phyloP scores from a whole-genome alignment of 345 rosid species.

The Eucalyptus leucophloia region DNA sequence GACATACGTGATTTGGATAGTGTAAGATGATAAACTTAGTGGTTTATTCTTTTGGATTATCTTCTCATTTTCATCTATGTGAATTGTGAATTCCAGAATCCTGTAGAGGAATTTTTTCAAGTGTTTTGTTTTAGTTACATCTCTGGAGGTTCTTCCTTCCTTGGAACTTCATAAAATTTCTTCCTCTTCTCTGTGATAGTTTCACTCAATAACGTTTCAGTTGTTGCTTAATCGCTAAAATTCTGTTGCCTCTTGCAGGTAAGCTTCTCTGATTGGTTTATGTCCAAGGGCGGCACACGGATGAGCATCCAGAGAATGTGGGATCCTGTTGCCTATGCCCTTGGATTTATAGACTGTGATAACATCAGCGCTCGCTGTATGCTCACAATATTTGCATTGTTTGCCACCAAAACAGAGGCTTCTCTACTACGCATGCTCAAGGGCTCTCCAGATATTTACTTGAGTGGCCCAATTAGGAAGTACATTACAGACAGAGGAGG shows the following conservation, averaged over 20 bases:
- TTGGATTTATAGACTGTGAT: slow-evolving; percentile 97
- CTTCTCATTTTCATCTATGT: not conserved
- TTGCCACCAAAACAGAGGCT: slow-evolving; percentile 99
- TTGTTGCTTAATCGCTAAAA: not conserved
- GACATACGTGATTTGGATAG: slow-evolving; percentile 83
- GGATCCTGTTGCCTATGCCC: slow-evolving; percentile 99
- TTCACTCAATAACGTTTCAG: not conserved
- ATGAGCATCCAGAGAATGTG: slow-evolving; percentile 91
- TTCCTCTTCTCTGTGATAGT: not conserved
- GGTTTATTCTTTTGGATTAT: not conserved
- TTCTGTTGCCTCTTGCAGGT: slow-evolving; percentile 33
- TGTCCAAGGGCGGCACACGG: slow-evolving; percentile 93
- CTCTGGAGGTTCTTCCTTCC: not conserved
- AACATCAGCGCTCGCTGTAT: slow-evolving; percentile 98
- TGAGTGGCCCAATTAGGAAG: slow-evolving; percentile 89
- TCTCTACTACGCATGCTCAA: slow-evolving; percentile 96
- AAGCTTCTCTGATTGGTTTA: slow-evolving; percentile 98
- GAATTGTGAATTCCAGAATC: not conserved
- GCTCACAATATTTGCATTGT: slow-evolving; percentile 96
- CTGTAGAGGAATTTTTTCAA: not conserved
- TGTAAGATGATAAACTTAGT: slow-evolving; percentile 23
- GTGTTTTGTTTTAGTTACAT: not conserved
- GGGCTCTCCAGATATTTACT: slow-evolving; percentile 91
- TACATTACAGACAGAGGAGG: slow-evolving; percentile 86
- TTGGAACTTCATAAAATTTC: not conserved